Evolutionary conservation across 1,284 basidiomycete genomes (phyloP).

Genomic region (Apiotrichum siamense): DNA sequence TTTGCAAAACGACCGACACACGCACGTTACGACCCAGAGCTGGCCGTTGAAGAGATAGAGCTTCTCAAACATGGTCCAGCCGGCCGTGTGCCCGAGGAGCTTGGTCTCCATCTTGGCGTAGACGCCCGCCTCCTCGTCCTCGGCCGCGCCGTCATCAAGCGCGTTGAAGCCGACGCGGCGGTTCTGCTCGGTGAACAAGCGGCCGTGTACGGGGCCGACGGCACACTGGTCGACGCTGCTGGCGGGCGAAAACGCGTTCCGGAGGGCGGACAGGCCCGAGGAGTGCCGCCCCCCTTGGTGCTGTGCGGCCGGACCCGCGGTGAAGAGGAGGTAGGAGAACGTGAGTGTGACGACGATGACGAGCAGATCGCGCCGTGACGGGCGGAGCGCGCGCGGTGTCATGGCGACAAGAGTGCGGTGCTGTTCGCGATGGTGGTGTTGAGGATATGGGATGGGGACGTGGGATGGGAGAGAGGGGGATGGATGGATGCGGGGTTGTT

Average conservation of each 20-base stretch:
- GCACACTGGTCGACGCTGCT: not conserved
- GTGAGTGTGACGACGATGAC: slow-evolving; percentile 38
- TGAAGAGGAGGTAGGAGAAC: slow-evolving; percentile 37
- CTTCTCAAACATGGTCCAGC: slow-evolving; percentile 45
- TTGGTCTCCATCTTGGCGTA: slow-evolving; percentile 23
- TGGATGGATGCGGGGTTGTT: no score
- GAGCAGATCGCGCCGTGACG: slow-evolving; percentile 40
- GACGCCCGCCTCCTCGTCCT: slow-evolving; percentile 30
- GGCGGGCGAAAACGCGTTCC: not conserved
- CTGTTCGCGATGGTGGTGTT: no score
- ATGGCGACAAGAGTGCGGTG: no score
- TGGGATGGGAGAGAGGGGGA: no score
- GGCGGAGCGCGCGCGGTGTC: slow-evolving; percentile 22
- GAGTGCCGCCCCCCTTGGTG: not conserved
- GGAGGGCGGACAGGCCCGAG: not conserved
- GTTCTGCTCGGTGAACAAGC: slow-evolving; percentile 7
- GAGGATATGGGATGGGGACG: no score
- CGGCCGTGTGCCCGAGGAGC: slow-evolving; percentile 36
- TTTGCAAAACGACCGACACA: slow-evolving; percentile 25
- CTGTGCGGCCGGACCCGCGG: not conserved
- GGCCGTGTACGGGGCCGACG: not conserved
- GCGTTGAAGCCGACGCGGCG: slow-evolving; percentile 11
- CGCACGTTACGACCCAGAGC: slow-evolving; percentile 57
- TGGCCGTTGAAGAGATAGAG: slow-evolving; percentile 70
- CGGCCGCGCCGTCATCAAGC: not conserved